Evolutionary conservation across 345 rosid genomes (phyloP).

Genomic region (Eucalyptus marginata): DNA sequence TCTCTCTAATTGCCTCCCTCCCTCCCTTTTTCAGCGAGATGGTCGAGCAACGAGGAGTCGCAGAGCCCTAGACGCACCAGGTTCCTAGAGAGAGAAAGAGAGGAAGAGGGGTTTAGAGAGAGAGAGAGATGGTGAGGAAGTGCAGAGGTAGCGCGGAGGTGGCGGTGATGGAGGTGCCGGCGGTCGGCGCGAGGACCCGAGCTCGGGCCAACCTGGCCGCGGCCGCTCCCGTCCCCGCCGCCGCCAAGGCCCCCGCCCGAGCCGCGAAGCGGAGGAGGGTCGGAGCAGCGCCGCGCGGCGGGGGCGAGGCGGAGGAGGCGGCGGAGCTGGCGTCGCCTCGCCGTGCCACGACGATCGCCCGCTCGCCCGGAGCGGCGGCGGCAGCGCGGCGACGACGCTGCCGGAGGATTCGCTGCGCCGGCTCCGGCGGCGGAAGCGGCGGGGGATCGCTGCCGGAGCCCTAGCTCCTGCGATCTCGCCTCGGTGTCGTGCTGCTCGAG

Average conservation of each 20-base stretch:
- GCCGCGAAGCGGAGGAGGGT: conserved; percentile 3
- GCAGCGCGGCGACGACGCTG: not conserved
- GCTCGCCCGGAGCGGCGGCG: not conserved
- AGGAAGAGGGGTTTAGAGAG: not conserved
- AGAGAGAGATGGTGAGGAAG: conserved; percentile 26
- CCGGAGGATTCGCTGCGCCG: not conserved
- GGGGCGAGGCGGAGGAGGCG: not conserved
- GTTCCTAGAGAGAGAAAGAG: not conserved
- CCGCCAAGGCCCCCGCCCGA: not conserved
- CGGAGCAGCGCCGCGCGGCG: not conserved
- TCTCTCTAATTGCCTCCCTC: not conserved
- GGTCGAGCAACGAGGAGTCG: not conserved
- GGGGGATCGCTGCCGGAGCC: conserved; percentile 5
- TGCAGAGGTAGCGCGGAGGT: conserved; percentile 7
- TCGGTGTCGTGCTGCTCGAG: conserved; percentile 48
- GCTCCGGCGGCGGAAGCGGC: not conserved
- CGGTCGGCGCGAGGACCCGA: conserved; percentile 16
- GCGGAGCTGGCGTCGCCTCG: too few relatives aligned
- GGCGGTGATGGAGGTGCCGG: conserved; percentile 13
- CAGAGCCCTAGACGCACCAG: not conserved
- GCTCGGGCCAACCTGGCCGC: conserved; percentile 3
- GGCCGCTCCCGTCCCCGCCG: not conserved
- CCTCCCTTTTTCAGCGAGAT: not conserved
- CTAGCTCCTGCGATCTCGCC: conserved; percentile 12
- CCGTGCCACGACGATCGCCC: not conserved